Evolutionary conservation across 768 basidiomycete species (phyloP), one percentile per base, ranked within the genome.

Genomic region (Leccinum variicolor): DNA sequence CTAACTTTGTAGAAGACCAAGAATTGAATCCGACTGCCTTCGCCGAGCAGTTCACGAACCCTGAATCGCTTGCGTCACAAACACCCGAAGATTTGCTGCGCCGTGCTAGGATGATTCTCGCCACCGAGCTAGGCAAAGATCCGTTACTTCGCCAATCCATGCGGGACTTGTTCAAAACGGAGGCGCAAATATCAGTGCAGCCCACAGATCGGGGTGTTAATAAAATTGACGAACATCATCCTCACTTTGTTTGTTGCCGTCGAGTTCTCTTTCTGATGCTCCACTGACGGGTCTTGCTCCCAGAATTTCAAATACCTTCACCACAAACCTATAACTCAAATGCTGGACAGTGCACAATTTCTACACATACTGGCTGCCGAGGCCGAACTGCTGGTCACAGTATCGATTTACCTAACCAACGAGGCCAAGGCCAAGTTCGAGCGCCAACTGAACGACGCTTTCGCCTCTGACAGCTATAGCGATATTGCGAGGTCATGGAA

Each of bases 281-380:
- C 6, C 45, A 19, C 57, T 62, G 33, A 70, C 39, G 26, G 41
- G 50, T 19, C 6, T 45, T 49, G 36, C 33, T 49, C 43, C 43
- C 34, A 99, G 96, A 87, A 84, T 65, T 98, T 98, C 83, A 98
- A 98, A 79, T 98, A 98, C 74, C 81, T 98, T 28, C 76, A 80
- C 26, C 80, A 88, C 59, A 98, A 97, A 67, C 85, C 84, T 25
- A 80, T 93, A 29, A 69, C 70, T 28, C 81, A 85, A 5, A 87
- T 96, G 84, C 64, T 85, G 39, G 80, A 85, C 41, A 77, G 81
- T 1, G 77, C 90, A 19, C 92, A 95, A 64, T 98, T 95, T 74
- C 78, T 98, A 25, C 86, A 92, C 62, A 96, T 98, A 62, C 84
- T 98, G 9, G 81, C 83, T 41, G 97, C 97, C 1, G 96, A 99